Evolutionary conservation across 208 protist species (phyloP).

Genomic region (Crithidia brevicula): DNA sequence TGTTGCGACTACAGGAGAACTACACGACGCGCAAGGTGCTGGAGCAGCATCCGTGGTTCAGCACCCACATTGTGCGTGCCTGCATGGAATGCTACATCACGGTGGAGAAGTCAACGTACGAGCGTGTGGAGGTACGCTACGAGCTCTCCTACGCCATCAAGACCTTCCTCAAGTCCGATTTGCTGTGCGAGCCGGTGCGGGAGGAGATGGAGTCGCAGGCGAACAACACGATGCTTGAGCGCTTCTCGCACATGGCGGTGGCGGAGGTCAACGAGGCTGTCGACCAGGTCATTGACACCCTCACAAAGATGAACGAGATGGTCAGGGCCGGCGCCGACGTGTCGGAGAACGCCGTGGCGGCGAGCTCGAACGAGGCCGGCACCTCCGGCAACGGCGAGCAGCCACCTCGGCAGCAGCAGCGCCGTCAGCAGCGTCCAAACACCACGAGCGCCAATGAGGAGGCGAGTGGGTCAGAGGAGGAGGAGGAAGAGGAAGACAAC

Average conservation of each 20-base stretch:
- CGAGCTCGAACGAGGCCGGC: slow-evolving; percentile 3
- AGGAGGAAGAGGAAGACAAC: slow-evolving; percentile 49
- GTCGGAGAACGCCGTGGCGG: slow-evolving; percentile 52
- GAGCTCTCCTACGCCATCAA: slow-evolving; percentile 82
- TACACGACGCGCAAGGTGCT: slow-evolving; percentile 52
- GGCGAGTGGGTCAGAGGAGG: slow-evolving; percentile 13
- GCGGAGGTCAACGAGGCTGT: slow-evolving; percentile 87
- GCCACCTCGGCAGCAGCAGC: background rate
- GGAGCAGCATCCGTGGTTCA: slow-evolving; percentile 84
- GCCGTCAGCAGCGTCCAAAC: background rate
- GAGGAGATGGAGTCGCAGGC: slow-evolving; percentile 76
- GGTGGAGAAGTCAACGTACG: slow-evolving; percentile 88
- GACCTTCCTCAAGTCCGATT: slow-evolving; percentile 64
- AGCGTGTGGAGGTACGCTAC: slow-evolving; percentile 85
- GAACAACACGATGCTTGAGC: slow-evolving; percentile 69
- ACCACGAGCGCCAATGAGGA: slow-evolving; percentile 6
- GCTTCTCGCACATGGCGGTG: slow-evolving; percentile 91
- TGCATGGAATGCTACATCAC: slow-evolving; percentile 92
- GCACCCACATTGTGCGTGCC: slow-evolving; percentile 70
- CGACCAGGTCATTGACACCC: slow-evolving; percentile 81
- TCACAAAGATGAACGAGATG: slow-evolving; percentile 84
- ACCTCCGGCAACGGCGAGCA: background rate
- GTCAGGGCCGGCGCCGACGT: slow-evolving; percentile 68
- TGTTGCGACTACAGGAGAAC: slow-evolving; percentile 65
- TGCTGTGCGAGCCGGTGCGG: slow-evolving; percentile 75